These are phyloP conservation scores for Plasmodium yoelii DNA, from an alignment of 169 alveolate genomes.

Conservation along the genomic window DNA sequence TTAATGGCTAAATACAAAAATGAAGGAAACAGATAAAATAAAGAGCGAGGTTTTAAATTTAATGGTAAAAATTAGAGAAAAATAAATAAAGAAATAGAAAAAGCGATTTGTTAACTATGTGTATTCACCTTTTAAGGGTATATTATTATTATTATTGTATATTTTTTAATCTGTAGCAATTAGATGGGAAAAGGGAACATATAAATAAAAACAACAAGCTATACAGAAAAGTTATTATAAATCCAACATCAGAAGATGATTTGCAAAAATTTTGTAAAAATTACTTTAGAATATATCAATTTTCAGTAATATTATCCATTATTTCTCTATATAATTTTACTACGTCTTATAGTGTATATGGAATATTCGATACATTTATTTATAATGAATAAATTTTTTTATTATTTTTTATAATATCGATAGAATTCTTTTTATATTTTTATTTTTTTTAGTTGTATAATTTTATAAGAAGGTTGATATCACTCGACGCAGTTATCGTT, in stretches of 20 bases:
- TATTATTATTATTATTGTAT: no score
- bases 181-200: constrained; percentile 53
- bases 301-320: constrained; percentile 37
- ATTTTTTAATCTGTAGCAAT: constrained; percentile 7
- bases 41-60: constrained; percentile 38
- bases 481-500: constrained; percentile 62
- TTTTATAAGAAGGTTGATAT: constrained; percentile 58
- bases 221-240: constrained; percentile 76
- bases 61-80: constrained; percentile 30
- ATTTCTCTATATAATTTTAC: constrained; percentile 9
- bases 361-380: no score
- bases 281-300: constrained; percentile 69
- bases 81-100: constrained; percentile 2
- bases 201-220: constrained; percentile 37
- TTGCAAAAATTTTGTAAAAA: constrained; percentile 74
- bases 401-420: no score
- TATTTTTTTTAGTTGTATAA: constrained; percentile 43
- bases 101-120: no score
- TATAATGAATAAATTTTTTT: no score
- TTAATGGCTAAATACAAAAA: constrained; percentile 1
- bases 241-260: constrained; percentile 76
- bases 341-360: no score
- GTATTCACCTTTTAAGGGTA: no score
- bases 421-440: background rate
- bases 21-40: constrained; percentile 25